Conservation (phyloP, 352 stramenopile genomes). For the Phytophthora palmivora region DNA sequence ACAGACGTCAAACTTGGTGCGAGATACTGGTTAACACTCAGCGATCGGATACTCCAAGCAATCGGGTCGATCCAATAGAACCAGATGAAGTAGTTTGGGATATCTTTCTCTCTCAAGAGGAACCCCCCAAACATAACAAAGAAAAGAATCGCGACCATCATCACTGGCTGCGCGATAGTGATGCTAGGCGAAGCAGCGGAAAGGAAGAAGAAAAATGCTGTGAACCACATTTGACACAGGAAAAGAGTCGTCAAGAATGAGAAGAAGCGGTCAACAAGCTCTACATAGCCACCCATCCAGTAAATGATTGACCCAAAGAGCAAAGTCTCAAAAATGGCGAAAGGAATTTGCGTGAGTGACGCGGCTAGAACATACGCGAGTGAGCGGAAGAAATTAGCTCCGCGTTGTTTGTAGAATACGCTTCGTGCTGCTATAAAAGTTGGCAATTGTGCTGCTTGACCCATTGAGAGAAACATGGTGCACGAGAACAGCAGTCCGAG, state of each 20-base stretch:
- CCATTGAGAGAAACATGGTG: slow-evolving; percentile 89
- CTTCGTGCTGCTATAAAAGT: slow-evolving; percentile 77
- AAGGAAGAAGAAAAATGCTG: slow-evolving; percentile 77
- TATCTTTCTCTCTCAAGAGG: slow-evolving; percentile 59
- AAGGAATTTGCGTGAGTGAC: slow-evolving; percentile 57
- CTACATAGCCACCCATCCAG: too few species aligned
- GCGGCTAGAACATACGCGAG: slow-evolving; percentile 79
- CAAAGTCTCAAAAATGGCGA: slow-evolving; percentile 74
- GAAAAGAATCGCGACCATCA: slow-evolving; percentile 68
- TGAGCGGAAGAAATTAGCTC: slow-evolving; percentile 89
- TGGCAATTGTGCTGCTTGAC: slow-evolving; percentile 79
- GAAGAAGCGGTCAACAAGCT: slow-evolving; percentile 54
- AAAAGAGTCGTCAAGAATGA: slow-evolving; percentile 74
- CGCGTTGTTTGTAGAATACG: slow-evolving; percentile 91
- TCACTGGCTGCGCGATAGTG: slow-evolving; percentile 65
- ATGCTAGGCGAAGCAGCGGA: slow-evolving; percentile 51
- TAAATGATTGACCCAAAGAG: slow-evolving; percentile 90
- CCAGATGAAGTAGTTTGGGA: too few species aligned
- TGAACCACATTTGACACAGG: too few species aligned
- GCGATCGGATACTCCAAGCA: slow-evolving; percentile 64
- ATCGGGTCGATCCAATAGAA: slow-evolving; percentile 74
- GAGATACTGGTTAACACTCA: slow-evolving; percentile 72
- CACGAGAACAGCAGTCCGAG: too few species aligned
- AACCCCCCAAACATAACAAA: slow-evolving; percentile 47
- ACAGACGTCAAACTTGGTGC: slow-evolving; percentile 52